Conservation (phyloP, 2,329 filamentous ascomycete species). For the Colletotrichum simmondsii region DNA sequence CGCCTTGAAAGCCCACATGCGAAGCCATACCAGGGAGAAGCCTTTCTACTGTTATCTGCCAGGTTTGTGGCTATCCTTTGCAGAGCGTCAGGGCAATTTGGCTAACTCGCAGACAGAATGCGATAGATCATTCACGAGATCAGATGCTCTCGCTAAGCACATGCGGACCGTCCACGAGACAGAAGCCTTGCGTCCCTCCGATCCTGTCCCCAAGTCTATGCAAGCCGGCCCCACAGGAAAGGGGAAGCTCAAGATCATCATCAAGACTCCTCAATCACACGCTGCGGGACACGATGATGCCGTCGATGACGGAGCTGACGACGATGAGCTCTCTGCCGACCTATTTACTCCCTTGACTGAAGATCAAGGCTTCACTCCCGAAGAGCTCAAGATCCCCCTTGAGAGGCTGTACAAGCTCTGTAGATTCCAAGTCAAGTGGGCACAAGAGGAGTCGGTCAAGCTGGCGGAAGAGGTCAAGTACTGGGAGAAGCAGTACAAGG, state of each 20-base stretch:
- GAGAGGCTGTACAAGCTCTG: constrained; percentile 75
- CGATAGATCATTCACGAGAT: constrained; percentile 94
- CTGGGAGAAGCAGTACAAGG: constrained; percentile 73
- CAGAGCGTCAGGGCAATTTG: too few species aligned
- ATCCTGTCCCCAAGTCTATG: constrained; percentile 78
- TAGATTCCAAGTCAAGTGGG: constrained; percentile 78
- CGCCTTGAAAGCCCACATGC: constrained; percentile 95
- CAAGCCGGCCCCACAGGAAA: constrained; percentile 58
- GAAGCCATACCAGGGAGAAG: constrained; percentile 97
- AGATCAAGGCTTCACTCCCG: constrained; percentile 71
- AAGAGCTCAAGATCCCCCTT: constrained; percentile 71
- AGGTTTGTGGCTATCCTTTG: constrained; percentile 63
- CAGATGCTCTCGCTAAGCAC: constrained; percentile 95
- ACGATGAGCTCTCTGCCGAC: constrained; percentile 67
- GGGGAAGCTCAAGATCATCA: constrained; percentile 70
- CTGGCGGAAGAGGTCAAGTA: constrained; percentile 73
- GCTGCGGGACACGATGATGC: constrained; percentile 65
- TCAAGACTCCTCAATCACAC: constrained; percentile 70
- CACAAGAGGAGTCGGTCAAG: constrained; percentile 72
- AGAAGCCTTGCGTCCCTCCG: constrained; percentile 85
- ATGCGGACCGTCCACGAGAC: constrained; percentile 99
- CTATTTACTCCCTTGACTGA: constrained; percentile 65
- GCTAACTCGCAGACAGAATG: constrained; percentile 73
- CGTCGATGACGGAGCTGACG: constrained; percentile 63
- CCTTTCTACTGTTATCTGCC: constrained; percentile 97